phyloP scores from a whole-genome alignment of 768 basidiomycete species.

The Leccinellum luteum region DNA sequence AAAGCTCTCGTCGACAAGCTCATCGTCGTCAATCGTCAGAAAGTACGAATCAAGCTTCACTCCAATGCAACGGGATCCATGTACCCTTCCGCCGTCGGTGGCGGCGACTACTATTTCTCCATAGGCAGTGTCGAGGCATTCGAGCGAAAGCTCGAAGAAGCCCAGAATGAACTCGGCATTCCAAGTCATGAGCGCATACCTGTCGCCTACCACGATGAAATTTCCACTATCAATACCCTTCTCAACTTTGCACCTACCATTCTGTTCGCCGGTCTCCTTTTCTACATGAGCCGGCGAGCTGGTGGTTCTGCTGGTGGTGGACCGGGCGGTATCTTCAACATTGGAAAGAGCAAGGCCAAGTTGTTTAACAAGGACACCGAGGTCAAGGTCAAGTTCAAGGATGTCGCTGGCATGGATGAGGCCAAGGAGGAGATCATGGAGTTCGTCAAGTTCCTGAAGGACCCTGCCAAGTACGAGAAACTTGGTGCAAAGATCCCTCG shows the following conservation, averaged over 20 bases:
- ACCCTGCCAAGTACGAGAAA: constrained; percentile 90
- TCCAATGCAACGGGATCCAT: constrained; percentile 81
- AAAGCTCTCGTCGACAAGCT: constrained; percentile 95
- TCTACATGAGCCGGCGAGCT: constrained; percentile 81
- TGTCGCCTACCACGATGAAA: constrained; percentile 95
- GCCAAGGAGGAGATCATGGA: constrained; percentile 99
- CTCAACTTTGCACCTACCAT: constrained; percentile 95
- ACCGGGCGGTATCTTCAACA: constrained; percentile 91
- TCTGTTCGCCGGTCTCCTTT: constrained; percentile 84
- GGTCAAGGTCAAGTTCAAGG: constrained; percentile 89
- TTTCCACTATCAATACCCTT: constrained; percentile 75
- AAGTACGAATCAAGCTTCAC: constrained; percentile 90
- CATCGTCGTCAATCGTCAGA: constrained; percentile 84
- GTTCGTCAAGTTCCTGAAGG: constrained; percentile 98
- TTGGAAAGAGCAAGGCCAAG: constrained; percentile 93
- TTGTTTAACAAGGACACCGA: constrained; percentile 97
- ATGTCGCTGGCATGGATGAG: constrained; percentile 99
- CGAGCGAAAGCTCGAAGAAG: constrained; percentile 91
- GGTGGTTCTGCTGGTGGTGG: constrained; percentile 56
- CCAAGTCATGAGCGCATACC: constrained; percentile 92
- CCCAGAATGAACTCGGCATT: constrained; percentile 89
- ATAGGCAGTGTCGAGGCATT: constrained; percentile 98
- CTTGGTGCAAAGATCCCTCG: constrained; percentile 98
- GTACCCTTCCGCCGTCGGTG: constrained; percentile 57
- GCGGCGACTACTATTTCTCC: constrained; percentile 86